Percentiles rank a stretch among this genome's conserved stretches.
phyloP scores from a whole-genome alignment of 2,329 filamentous ascomycete genomes.

The Neocatenulostroma microsporum region DNA sequence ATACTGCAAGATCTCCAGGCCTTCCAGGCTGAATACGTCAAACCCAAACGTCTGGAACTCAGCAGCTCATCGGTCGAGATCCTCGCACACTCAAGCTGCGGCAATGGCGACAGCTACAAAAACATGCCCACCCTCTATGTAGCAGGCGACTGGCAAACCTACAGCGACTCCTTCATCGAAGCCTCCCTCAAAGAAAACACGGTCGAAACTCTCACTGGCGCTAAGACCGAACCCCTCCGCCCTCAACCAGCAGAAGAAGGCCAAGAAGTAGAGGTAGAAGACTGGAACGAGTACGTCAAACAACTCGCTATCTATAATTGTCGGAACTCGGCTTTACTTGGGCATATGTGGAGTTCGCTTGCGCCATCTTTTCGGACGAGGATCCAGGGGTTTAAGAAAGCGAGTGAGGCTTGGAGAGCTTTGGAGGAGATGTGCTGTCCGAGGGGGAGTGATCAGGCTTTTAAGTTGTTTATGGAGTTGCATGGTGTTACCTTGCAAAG shows the following conservation, averaged over 20 bases:
- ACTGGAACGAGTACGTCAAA: constrained; percentile 29
- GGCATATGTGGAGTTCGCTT: constrained; percentile 18
- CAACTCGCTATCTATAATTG: constrained; percentile 27
- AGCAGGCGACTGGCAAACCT: constrained; percentile 21
- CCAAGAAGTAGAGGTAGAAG: constrained; percentile 19
- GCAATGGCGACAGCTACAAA: constrained; percentile 24
- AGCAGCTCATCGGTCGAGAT: constrained; percentile 24
- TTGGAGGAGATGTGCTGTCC: constrained; percentile 26
- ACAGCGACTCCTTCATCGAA: constrained; percentile 21
- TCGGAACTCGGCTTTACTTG: constrained; percentile 23
- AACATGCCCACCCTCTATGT: constrained; percentile 12
- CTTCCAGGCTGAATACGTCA: constrained; percentile 23
- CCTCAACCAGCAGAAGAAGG: constrained; percentile 11
- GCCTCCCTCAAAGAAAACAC: constrained; percentile 27
- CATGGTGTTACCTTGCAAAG: constrained; percentile 18
- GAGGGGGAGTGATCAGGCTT: constrained; percentile 22
- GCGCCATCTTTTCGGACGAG: constrained; percentile 20
- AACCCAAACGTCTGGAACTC: constrained; percentile 19
- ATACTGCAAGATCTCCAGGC: constrained; percentile 16
- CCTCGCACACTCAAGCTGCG: constrained; percentile 24
- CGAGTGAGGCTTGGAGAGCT: constrained; percentile 20
- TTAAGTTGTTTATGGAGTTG: constrained; percentile 19
- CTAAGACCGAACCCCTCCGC: constrained; percentile 21
- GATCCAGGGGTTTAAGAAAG: constrained; percentile 16
- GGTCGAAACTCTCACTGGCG: constrained; percentile 21